A percentile compares a stretch with the other conserved stretches of the same genome.
These are phyloP conservation scores for Petasospora rhodanensis DNA, from an alignment of 1,139 yeast genomes.

Conservation along the genomic window DNA sequence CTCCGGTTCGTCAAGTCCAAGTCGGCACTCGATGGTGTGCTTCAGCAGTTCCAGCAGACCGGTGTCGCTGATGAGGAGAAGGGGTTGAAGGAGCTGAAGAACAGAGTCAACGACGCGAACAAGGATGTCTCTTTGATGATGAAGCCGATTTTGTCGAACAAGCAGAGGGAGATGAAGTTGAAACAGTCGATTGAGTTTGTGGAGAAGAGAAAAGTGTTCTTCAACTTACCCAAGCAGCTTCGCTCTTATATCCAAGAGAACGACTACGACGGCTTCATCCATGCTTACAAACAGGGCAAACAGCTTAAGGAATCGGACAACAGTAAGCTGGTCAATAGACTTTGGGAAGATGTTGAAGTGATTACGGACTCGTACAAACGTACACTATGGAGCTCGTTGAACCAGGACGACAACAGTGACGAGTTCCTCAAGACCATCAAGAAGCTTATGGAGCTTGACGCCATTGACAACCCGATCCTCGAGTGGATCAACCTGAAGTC, in stretches of 20 bases:
- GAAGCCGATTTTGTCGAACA: constrained; percentile 70
- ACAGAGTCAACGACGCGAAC: constrained; percentile 43
- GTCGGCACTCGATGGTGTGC: constrained; percentile 55
- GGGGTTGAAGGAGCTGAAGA: constrained; percentile 39
- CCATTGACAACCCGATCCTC: constrained; percentile 58
- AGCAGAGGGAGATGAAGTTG: constrained; percentile 56
- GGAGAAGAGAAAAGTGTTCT: constrained; percentile 55
- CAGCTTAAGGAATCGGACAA: constrained; percentile 23
- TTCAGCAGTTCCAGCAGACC: constrained; percentile 41
- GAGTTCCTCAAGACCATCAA: constrained; percentile 54
- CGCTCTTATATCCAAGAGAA: constrained; percentile 48
- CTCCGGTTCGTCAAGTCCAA: constrained; percentile 74
- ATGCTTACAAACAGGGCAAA: constrained; percentile 61
- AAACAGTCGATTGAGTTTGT: constrained; percentile 58
- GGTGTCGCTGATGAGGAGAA: constrained; percentile 28
- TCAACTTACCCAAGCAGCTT: constrained; percentile 67
- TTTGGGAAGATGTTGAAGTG: constrained; percentile 65
- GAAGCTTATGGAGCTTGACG: constrained; percentile 55
- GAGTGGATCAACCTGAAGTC: constrained; percentile 55
- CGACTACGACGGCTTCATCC: constrained; percentile 67
- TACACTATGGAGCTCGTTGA: constrained; percentile 57
- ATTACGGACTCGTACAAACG: constrained; percentile 63
- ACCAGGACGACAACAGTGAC: constrained; percentile 33
- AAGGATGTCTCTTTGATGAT: constrained; percentile 62
- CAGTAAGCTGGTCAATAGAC: constrained; percentile 38